Evolutionary conservation across 2,329 filamentous ascomycete genomes (phyloP), one percentile per base, ranked within the genome.

Genomic region (Huntiella abstrusa): DNA sequence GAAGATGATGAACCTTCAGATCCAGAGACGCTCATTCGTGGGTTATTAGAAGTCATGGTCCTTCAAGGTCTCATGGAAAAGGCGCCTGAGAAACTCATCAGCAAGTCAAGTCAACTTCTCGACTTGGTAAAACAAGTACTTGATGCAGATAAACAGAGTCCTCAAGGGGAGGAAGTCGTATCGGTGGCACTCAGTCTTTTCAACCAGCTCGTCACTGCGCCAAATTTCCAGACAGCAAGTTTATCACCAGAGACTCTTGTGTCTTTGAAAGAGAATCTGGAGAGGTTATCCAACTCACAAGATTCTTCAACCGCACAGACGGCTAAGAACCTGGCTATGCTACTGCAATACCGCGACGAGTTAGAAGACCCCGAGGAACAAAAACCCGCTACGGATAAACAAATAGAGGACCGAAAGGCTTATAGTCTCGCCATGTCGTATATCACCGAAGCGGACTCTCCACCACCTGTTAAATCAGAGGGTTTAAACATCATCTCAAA

Each of bases 391-490:
- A 68, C 63, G 3, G 60, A 65, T 42, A 65, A 66, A 17, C 66
- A 73, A 46, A 54, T 70, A 11, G 75, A 80, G 53, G 75, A 80
- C 54, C 67, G 71, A 10, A 75, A 73, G 53, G 73, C 68, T 1
- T 77, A 80, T 54, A 67, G 63, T 46, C 62, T 81, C 12, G 77
- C 76, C 1, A 64, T 80, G 54, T 72, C 68, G 8, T 82, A 81
- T 58, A 71, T 81, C 41, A 74, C 70, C 1, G 64, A 69, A 16
- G 57, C 63, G 3, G 76, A 80, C 51, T 75, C 73, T 2, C 76
- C 77, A 1, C 69, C 77, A 1, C 77, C 77, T 0, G 75, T 82
- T n/a, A 69, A 75, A 2, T 73, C 71, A 0, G 75, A 82, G 55
- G 77, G 77, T 0, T 60, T 82, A 6, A 71, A 73, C 42, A 61